phyloP scores from a whole-genome alignment of 768 basidiomycete species.

The Lactarius sanguifluus region DNA sequence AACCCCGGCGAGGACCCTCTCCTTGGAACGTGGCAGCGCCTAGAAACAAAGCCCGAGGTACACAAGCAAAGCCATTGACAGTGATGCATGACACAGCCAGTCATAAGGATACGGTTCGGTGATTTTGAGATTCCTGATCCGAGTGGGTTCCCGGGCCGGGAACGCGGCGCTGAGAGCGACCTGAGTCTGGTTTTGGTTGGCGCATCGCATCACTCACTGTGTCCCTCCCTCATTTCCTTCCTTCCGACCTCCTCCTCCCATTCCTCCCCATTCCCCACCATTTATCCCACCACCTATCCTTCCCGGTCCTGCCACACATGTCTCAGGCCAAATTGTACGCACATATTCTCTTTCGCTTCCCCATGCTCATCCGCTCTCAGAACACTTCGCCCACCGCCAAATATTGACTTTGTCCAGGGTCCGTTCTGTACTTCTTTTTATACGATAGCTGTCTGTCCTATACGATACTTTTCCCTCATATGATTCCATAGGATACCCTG shows the following conservation, averaged over 20 bases:
- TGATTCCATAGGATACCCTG: conserved; percentile 67
- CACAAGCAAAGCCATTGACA: background rate
- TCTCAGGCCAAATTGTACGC: conserved; percentile 23
- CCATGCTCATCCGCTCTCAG: conserved; percentile 39
- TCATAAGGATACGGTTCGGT: background rate
- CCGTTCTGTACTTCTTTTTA: conserved; percentile 3
- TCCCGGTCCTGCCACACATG: background rate
- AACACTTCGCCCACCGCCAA: conserved; percentile 81
- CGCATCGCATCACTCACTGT: background rate
- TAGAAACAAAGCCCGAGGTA: background rate
- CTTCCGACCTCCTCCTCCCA: background rate
- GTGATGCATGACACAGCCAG: background rate
- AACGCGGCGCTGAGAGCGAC: background rate
- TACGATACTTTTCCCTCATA: conserved; percentile 2
- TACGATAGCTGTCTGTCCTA: background rate
- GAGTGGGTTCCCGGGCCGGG: conserved; percentile 1
- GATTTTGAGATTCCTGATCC: conserved; percentile 1
- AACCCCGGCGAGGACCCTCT: background rate
- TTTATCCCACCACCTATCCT: background rate
- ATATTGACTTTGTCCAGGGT: conserved; percentile 86
- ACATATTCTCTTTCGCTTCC: background rate
- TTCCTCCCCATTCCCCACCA: background rate
- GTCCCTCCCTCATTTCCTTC: background rate
- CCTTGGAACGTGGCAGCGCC: background rate
- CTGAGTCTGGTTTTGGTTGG: background rate